Evolutionary conservation across 2,329 filamentous ascomycete genomes (phyloP), one percentile per base, ranked within the genome.

Genomic region (Aspergillus novoparasiticus): DNA sequence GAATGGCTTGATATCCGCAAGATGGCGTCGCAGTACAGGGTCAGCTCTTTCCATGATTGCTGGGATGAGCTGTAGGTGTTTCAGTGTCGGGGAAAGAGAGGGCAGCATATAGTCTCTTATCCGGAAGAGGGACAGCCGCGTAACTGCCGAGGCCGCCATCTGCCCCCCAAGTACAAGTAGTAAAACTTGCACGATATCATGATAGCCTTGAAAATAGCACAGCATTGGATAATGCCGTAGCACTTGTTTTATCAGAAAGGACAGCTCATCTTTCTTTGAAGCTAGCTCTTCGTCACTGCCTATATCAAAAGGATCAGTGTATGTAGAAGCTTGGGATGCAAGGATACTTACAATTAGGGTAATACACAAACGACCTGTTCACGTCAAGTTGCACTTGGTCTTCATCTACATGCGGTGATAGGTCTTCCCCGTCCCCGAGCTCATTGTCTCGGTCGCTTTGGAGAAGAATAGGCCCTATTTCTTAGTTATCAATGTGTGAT

Each of bases 61-160:
- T 8, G 93, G 94, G 60, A 99, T 89, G 14, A 99, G 86, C 45
- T 88, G 87, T n/a, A 99, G 87, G 78, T 99, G 95, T 60, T 89
- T 85, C 56, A 96, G 83, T 26, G 94, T 92, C 3, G 93, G 92
- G 16, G 87, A 83, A 51, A 99, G 87, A 46, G 88, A 92, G 10
- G 94, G 94, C 12, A 99, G 87, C 95, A 99, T 97, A 78, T 97
- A 99, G 80, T 99, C 95, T 66, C 95, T 89, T 75, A 99, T 97
- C 59, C 93, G 90, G 51, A 98, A 86, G 36, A 94, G 84, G 3
- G 94, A 97, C 63, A 99, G 87, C n/a, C 91, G 90, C 39, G 91
- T 85, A 36, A 96, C 87, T 19, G 90, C 87, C 8, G 83, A 77
- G 21, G 85, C 82, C 19, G 91, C 89, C 59, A 83, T 76, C 26